Evolutionary conservation across 2,329 filamentous ascomycete species (phyloP).

Genomic region (Sphaerulina musiva): DNA sequence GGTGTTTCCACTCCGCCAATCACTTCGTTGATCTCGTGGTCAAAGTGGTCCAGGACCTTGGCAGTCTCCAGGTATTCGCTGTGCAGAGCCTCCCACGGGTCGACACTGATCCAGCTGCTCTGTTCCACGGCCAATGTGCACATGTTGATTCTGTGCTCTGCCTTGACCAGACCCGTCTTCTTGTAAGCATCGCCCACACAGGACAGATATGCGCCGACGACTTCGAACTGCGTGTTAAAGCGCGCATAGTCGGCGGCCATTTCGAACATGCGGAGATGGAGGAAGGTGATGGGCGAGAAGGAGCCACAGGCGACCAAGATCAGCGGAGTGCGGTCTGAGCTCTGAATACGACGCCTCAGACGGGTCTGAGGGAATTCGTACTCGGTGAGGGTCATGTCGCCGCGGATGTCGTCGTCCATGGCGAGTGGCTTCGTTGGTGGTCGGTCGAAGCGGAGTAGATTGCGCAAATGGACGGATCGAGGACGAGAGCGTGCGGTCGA

Average conservation of each 20-base stretch:
- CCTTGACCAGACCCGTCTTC: conserved; percentile 69
- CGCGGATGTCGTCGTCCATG: conserved; percentile 25
- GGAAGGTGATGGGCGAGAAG: conserved; percentile 45
- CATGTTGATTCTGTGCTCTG: conserved; percentile 74
- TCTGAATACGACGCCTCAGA: conserved; percentile 51
- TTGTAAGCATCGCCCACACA: conserved; percentile 73
- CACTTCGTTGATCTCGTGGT: conserved; percentile 78
- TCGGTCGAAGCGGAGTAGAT: conserved; percentile 1
- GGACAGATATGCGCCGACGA: conserved; percentile 77
- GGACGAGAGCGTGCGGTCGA: neutral
- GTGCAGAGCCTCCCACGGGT: conserved; percentile 83
- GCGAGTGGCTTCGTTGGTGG: neutral
- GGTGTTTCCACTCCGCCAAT: conserved; percentile 64
- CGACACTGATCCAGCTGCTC: conserved; percentile 73
- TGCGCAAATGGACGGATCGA: neutral
- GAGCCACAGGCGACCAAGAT: conserved; percentile 64
- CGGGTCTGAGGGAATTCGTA: conserved; percentile 59
- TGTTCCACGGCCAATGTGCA: conserved; percentile 74
- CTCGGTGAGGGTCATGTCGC: conserved; percentile 36
- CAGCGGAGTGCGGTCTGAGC: conserved; percentile 54
- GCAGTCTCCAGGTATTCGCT: conserved; percentile 82
- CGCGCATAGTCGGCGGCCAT: conserved; percentile 76
- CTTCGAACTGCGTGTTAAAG: conserved; percentile 70
- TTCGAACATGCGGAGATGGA: conserved; percentile 81
- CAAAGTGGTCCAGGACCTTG: conserved; percentile 82